Evolutionary conservation across 1,284 basidiomycete genomes (phyloP).

Genomic region (Naganishia cerealis): DNA sequence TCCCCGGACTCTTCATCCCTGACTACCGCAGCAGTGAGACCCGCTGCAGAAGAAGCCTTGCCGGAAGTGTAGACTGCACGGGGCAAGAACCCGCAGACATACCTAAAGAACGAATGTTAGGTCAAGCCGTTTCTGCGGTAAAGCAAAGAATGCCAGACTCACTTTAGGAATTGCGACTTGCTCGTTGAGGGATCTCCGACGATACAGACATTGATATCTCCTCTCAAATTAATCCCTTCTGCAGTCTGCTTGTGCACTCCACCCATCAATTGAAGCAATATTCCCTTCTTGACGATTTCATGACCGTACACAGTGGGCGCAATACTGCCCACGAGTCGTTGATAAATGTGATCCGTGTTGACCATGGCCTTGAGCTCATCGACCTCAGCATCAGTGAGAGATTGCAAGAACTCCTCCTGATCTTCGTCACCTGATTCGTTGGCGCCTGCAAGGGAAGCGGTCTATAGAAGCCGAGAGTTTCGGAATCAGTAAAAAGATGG

Average conservation of each 20-base stretch:
- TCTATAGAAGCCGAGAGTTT: constrained; percentile 1
- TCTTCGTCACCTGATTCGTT: constrained; percentile 75
- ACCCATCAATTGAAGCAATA: constrained; percentile 98
- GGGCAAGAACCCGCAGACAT: constrained; percentile 97
- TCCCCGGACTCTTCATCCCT: constrained; percentile 98
- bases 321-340: constrained; percentile 87
- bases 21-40: constrained; percentile 97
- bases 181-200: constrained; percentile 95
- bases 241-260: constrained; percentile 96
- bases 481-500: neutral
- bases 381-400: constrained; percentile 88
- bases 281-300: constrained; percentile 97
- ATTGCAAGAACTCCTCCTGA: constrained; percentile 74
- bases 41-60: constrained; percentile 96
- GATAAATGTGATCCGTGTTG: constrained; percentile 88
- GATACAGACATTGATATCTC: constrained; percentile 98
- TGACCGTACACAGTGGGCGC: constrained; percentile 97
- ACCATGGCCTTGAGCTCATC: constrained; percentile 95
- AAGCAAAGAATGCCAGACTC: constrained; percentile 44
- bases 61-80: constrained; percentile 98
- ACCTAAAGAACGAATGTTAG: constrained; percentile 60
- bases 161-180: constrained; percentile 99
- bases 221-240: constrained; percentile 95
- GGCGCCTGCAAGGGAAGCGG: constrained; percentile 68
- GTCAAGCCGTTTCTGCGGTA: neutral